Evolutionary conservation across 2,329 filamentous ascomycete genomes (phyloP), one percentile per base, ranked within the genome.

Genomic region (Paecilomyces variotii): DNA sequence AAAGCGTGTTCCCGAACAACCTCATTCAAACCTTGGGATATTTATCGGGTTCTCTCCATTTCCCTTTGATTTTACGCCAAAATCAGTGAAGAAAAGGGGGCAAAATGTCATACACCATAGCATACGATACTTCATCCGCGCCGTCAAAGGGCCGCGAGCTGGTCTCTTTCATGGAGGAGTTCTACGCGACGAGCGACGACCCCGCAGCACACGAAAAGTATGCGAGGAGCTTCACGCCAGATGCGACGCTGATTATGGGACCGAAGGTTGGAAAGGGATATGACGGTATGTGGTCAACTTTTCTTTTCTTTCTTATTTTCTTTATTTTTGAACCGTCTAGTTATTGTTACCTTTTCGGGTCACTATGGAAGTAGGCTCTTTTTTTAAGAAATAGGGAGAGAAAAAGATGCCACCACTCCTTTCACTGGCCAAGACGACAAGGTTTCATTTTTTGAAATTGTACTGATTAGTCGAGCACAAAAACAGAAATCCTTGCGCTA

Each of bases 231-330:
- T 75, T 75, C 62, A 74, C 71, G 0, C 54, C 64, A 0, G 70
- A 72, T 60, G 72, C 72, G 1, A 75, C 72, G 0, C 45, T 75
- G 10, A 73, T 74, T 10, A 74, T 75, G 71, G 73, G 72, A 0
- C 62, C 72, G 0, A 75, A 74, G 59, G 60, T 68, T 12, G 72
- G 69, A 0, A 67, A 66, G 50, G 73, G 72, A 2, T 49, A 59
- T 10, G 65, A 67, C 55, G 71, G 72, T 75, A 67, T 11, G 59
- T 27, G 28, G 19, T 53, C 19, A 26, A 2, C 27, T 5, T 24
- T 32, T 54, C 11, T 53, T 53, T 25, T 27, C n/a, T 24, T 35
- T 53, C 12, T 26, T 26, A 7, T 54, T 53, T 7, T 27, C 12
- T 28, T 35, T 54, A 11, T 39, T 39, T 50, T 11, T 28, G 12